Evolutionary conservation across 306 rosid genomes (phyloP), one percentile per base, ranked within the genome.

Genomic region (Acmispon strigosus): DNA sequence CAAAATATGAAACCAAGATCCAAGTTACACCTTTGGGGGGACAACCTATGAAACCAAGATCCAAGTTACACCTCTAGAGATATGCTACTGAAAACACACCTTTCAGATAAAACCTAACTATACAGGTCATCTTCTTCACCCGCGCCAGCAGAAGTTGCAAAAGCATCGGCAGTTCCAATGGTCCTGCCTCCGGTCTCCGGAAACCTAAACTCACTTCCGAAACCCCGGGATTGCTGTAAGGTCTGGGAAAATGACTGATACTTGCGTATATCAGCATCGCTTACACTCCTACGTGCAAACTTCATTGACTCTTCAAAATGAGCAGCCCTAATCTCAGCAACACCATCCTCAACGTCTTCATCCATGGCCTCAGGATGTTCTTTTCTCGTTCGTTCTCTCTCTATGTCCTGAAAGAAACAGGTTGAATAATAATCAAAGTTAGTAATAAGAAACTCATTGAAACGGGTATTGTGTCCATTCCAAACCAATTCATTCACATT

Each of bases 241-340:
- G 87, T 84, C 78, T 80, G 84, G 63, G 87, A 80, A 80, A 84
- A 84, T 42, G 78, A 75, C 72, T 80, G 84, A 62, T 84, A 84
- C 58, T 84, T 84, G 63, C 83, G 82, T 13, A 84, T 84, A 61
- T 80, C 87, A 50, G 85, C 87, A 63, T 77, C 82, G 6, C 77
- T 70, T 39, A 77, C 81, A 11, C 82, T 77, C 68, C 82, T 77
- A 1, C 87, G 87, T 0, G 83, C 87, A 73, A 16, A 84, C 66
- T 77, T 84, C 84, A 84, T 76, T 5, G 87, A 84, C 81, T 84
- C 85, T 58, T 84, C 87, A 50, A 77, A 84, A 77, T 84, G 87
- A 20, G 76, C 80, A 51, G 78, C 81, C 67, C 70, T 84, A 20
- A 84, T 80, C 76, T 84, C 87, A 1, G 83, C 69, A 69, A 84